Conservation (phyloP, 2,329 filamentous ascomycete genomes). For the Pseudogymnoascus sp. region DNA sequence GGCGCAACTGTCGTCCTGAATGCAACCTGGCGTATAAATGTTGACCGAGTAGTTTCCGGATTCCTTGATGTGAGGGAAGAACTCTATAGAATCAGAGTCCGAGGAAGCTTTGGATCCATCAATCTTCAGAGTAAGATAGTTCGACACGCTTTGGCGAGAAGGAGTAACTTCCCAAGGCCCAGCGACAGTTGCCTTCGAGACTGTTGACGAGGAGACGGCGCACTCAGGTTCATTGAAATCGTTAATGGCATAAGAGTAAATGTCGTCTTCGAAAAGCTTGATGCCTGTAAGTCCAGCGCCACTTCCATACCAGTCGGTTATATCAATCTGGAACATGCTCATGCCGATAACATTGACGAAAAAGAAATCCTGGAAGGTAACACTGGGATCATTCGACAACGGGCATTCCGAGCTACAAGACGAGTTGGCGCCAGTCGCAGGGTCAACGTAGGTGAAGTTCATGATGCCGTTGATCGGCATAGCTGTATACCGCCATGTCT, state of each 20-base stretch:
- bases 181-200: constrained; percentile 58
- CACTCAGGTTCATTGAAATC: constrained; percentile 85
- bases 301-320: constrained; percentile 76
- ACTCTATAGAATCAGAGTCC: constrained; percentile 60
- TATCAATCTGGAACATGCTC: constrained; percentile 75
- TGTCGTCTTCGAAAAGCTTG: constrained; percentile 77
- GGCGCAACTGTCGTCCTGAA: constrained; percentile 66
- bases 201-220: constrained; percentile 47
- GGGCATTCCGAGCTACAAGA: constrained; percentile 78
- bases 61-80: constrained; percentile 75
- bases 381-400: constrained; percentile 59
- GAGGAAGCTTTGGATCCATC: constrained; percentile 44
- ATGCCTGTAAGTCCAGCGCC: constrained; percentile 82
- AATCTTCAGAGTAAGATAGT: constrained; percentile 67
- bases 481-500: constrained; percentile 78
- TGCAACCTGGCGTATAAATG: constrained; percentile 86
- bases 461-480: constrained; percentile 85
- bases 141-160: constrained; percentile 59
- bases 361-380: constrained; percentile 76
- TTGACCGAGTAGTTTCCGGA: constrained; percentile 88
- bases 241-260: constrained; percentile 75
- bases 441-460: constrained; percentile 87
- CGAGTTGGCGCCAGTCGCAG: constrained; percentile 53
- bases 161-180: constrained; percentile 67
- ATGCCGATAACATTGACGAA: constrained; percentile 87